Base-by-base conservation (phyloP, 2,329 filamentous ascomycete species). In the Coniochaeta sp. region DNA sequence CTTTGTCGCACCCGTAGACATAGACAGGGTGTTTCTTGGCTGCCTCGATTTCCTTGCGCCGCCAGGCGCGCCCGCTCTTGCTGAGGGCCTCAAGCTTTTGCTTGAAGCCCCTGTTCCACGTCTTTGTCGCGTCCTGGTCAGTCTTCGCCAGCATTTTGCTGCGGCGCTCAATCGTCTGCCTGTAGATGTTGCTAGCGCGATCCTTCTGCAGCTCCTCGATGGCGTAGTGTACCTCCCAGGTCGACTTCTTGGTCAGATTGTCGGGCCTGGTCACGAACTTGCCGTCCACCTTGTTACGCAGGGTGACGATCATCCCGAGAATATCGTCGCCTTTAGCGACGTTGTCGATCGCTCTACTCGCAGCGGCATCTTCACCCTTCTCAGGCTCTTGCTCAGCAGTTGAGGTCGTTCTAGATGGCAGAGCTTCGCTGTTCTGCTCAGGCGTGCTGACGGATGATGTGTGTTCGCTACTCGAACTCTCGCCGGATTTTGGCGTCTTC, bases 211-310 rank as follows among this genome's bases (percentile, higher is more conserved):
- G 76, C 64, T 93, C 89, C 54, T 82, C 80, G 56, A 97, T 75
- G 38, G 86, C 81, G 73, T 96, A 97, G 66, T 95, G 85, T n/a
- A 97, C 77, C 0, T 76, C 72, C 93, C 93, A 97, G 68, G 64
- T 85, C 61, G 70, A 72, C 6, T 11, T 22, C 16, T 67, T 34
- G 0, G 58, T 72, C 54, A 88, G 70, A 0, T 78, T 66, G 1
- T 73, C 64, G 0, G 91, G 89, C 3, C 91, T 86, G 0, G 76
- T 69, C 1, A 91, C 83, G 59, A 82, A 81, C 14, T 76, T 59
- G 19, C 83, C 87, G 68, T 95, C 88, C 59, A 96, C 82, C 64
- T 82, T 84, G 76, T 90, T 95, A 64, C 84, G 84, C 57, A 91
- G 77, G 0, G 85, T 88, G 60, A 97, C 76, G 16, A 85, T 86